Base-by-base conservation (phyloP, 2,329 filamentous ascomycete genomes). In the Tolypocladium sp. region DNA sequence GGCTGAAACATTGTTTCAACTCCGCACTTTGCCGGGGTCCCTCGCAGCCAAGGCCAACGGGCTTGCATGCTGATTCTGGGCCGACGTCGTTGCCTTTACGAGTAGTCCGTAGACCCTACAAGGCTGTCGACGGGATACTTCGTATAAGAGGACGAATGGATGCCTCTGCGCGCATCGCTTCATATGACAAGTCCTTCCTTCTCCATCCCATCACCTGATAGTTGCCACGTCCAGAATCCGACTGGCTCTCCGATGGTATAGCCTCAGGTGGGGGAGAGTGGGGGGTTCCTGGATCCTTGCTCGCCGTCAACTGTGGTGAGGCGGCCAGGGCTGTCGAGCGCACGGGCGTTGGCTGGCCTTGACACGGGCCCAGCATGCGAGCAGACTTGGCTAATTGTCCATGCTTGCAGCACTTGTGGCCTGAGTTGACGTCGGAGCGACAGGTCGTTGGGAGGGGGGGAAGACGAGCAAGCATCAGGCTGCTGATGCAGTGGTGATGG, bases 1-100 rank as follows among this genome's bases (percentile, higher is more conserved):
- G 55, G 55, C 38, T 56, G 55, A 56, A 56, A 56, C 55, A 56
- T 17, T 56, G 55, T 56, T 56, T 56, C 55, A 56, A 42, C 55
- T 41, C 55, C 55, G 41, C 55, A 41, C 55, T 40, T 56, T 42
- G 13, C 55, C 25, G 38, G 38, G 27, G 25, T 20, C 38, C 30
- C 55, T 41, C 27, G 46, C 46, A 10, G 25, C 15, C 46, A 49
- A 17, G 25, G 15, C 33, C 8, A 17, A 30, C 10, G 6, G 42
- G 25, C 25, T 10, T 8, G 46, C 46, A 44, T 56, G 38, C 38
- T 44, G 46, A 30, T 25, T 49, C 25, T 12, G 44, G 30, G 44
- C 13, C 13, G 13, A 30, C 27, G 15, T 49, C 10, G 44, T 30
- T 30, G n/a, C 17, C 22, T 25, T 10, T 17, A 30, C 44, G 25